These are phyloP conservation scores for Backusella tarrabulga DNA, from an alignment of 192 early-diverging fungal genomes.

Conservation along the genomic window DNA sequence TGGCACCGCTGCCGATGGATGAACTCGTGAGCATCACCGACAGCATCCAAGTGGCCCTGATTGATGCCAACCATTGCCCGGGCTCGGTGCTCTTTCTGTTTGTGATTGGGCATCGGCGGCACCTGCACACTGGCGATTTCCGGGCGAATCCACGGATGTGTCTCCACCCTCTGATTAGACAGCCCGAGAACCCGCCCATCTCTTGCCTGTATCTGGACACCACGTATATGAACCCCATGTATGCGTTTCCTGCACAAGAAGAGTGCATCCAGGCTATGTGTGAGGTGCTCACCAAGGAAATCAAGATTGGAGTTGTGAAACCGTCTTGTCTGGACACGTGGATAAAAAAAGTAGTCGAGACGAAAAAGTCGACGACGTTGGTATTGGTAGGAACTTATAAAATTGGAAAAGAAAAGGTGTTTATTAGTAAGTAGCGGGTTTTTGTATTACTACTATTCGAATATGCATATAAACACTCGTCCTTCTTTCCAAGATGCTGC, in stretches of 20 bases:
- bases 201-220: conserved; percentile 88
- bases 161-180: conserved; percentile 52
- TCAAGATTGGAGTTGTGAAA: background rate
- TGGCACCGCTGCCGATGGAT: conserved; percentile 75
- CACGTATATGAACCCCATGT: conserved; percentile 79
- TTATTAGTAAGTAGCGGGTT: conserved; percentile 35
- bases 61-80: conserved; percentile 88
- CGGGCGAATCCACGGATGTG: conserved; percentile 63
- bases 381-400: conserved; percentile 79
- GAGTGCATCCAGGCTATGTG: conserved; percentile 59
- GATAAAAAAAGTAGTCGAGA: conserved; percentile 10
- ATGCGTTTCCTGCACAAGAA: conserved; percentile 82
- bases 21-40: conserved; percentile 18
- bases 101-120: conserved; percentile 35
- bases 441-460: background rate
- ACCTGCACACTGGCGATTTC: conserved; percentile 93
- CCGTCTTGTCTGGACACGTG: background rate
- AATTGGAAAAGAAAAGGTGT: conserved; percentile 89
- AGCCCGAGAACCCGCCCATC: conserved; percentile 48
- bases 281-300: conserved; percentile 11
- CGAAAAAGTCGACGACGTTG: background rate
- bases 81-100: conserved; percentile 75
- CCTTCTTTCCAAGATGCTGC: conserved; percentile 45
- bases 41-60: conserved; percentile 68
- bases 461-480: background rate